These are phyloP conservation scores for Calophaca sinica DNA, from an alignment of 306 rosid species.

Conservation along the genomic window DNA sequence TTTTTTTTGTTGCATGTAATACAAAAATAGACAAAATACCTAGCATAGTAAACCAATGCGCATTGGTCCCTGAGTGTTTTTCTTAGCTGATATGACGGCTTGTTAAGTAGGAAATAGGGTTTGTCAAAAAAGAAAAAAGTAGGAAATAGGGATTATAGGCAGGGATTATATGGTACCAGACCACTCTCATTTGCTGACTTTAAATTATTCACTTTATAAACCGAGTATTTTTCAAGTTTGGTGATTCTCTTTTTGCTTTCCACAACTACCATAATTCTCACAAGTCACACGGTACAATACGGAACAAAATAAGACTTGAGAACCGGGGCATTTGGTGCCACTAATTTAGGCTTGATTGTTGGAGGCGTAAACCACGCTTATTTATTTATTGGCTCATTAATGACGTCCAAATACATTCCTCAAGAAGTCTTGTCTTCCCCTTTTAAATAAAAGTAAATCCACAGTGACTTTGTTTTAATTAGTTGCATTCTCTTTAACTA, in stretches of 20 bases:
- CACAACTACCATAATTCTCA: conserved; percentile 41
- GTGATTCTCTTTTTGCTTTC: conserved; percentile 17
- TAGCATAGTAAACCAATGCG: too few species aligned
- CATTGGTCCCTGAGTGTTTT: too few species aligned
- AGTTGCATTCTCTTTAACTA: conserved; percentile 37
- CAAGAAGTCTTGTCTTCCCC: conserved; percentile 19
- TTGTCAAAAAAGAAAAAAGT: too few species aligned
- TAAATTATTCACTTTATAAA: conserved; percentile 31
- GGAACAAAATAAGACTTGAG: conserved; percentile 24
- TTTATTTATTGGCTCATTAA: background rate
- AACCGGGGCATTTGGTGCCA: conserved; percentile 43
- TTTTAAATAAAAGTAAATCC: background rate
- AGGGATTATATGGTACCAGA: too few species aligned
- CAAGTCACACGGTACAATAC: conserved; percentile 19
- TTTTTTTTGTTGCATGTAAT: background rate
- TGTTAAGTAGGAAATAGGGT: too few species aligned
- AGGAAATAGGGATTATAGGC: too few species aligned
- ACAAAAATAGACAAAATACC: too few species aligned
- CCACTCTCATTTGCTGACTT: background rate
- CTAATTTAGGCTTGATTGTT: conserved; percentile 56
- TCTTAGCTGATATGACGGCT: too few species aligned
- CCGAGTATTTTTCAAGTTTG: conserved; percentile 37
- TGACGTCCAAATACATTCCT: conserved; percentile 11
- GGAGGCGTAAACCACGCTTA: conserved; percentile 29
- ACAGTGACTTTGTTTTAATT: conserved; percentile 20